These are phyloP conservation scores for Gentiana dahurica DNA, from an alignment of 257 asterid genomes.

Conservation along the genomic window DNA sequence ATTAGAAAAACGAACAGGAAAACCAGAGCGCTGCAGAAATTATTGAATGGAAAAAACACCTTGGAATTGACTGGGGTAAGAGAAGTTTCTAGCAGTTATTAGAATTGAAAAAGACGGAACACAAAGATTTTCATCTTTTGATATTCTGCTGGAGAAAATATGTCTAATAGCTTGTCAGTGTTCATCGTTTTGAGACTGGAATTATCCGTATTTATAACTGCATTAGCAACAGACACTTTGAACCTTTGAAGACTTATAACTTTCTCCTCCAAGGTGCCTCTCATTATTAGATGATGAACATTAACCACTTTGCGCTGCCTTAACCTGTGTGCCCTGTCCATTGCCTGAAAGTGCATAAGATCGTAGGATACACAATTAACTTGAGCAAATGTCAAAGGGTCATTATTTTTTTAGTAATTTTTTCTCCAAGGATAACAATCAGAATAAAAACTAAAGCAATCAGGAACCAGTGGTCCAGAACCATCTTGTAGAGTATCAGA, in stretches of 20 bases:
- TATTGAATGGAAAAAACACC: too few relatives aligned
- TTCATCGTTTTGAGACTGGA: slow-evolving; percentile 39
- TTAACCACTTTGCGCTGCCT: slow-evolving; percentile 93
- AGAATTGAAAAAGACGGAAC: neutral
- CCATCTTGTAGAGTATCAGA: too few relatives aligned
- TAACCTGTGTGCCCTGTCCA: slow-evolving; percentile 98
- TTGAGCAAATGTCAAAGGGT: too few relatives aligned
- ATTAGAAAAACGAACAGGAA: too few relatives aligned
- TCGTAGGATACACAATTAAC: too few relatives aligned
- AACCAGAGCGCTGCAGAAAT: too few relatives aligned
- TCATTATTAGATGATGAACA: slow-evolving; percentile 95
- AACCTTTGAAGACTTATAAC: slow-evolving; percentile 13
- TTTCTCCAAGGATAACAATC: too few relatives aligned
- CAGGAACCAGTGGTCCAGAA: too few relatives aligned
- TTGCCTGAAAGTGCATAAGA: slow-evolving; percentile 50
- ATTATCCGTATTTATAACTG: slow-evolving; percentile 87
- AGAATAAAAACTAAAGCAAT: too few relatives aligned
- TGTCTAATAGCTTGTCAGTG: slow-evolving; percentile 78
- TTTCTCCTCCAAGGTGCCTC: slow-evolving; percentile 99
- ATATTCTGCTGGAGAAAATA: slow-evolving; percentile 75
- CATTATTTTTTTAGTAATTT: too few relatives aligned
- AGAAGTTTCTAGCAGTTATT: too few relatives aligned
- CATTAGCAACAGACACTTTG: slow-evolving; percentile 18
- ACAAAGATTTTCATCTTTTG: slow-evolving; percentile 41
- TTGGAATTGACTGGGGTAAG: too few relatives aligned